Percentiles rank a stretch among this genome's conserved stretches.
Conservation (phyloP, 2,329 filamentous ascomycete genomes). For the Botrytis tulipae region DNA sequence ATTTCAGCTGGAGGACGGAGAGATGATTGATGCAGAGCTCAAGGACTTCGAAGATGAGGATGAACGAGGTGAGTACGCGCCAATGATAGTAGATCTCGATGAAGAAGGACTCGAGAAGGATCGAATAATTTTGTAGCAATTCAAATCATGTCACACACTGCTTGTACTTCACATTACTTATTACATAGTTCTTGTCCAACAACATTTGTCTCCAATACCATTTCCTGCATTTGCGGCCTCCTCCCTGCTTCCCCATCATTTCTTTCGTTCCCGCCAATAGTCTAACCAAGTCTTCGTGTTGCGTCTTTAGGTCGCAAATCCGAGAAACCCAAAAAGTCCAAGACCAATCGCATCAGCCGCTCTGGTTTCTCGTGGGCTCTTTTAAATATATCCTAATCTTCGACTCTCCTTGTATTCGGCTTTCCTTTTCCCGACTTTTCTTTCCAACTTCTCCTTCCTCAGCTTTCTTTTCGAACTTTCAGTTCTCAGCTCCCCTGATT, state of each 20-base stretch:
- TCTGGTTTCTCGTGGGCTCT: conserved; percentile 15
- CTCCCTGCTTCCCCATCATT: not conserved
- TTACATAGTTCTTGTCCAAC: not conserved
- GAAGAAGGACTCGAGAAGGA: conserved; percentile 37
- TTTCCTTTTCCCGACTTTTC: not conserved
- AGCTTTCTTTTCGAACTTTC: not conserved
- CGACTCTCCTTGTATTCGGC: not conserved
- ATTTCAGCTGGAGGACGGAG: conserved; percentile 53
- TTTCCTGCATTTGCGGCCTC: not conserved
- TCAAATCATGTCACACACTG: conserved; percentile 10
- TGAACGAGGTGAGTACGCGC: conserved; percentile 40
- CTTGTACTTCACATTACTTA: not conserved
- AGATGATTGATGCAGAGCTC: conserved; percentile 47
- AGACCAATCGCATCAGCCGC: conserved; percentile 11
- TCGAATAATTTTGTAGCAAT: conserved; percentile 35
- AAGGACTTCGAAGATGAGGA: conserved; percentile 54
- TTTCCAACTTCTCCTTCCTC: not conserved
- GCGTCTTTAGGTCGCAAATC: conserved; percentile 17
- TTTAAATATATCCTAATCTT: not conserved
- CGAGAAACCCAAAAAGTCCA: conserved; percentile 7
- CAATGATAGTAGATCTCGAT: conserved; percentile 38
- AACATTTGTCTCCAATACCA: conserved; percentile 2
- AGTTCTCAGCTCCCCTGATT: not conserved
- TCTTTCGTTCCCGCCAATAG: not conserved
- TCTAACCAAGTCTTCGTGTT: conserved; percentile 17